These are phyloP conservation scores for Lactifluus pinguis DNA, from an alignment of 768 basidiomycete species.

Conservation along the genomic window DNA sequence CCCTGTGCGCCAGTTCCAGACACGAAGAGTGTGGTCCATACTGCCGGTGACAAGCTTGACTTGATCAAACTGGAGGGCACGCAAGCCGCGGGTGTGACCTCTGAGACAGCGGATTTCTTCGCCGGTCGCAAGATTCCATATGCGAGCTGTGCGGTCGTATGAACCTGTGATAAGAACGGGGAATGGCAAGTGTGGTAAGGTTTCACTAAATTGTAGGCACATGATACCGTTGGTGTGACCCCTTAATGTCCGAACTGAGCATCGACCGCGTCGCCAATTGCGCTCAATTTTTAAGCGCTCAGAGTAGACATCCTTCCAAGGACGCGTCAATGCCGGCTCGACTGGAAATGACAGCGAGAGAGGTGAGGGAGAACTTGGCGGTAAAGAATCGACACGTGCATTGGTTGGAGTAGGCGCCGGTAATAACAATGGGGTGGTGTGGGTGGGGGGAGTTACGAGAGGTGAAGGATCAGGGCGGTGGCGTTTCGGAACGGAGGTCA, in stretches of 20 bases:
- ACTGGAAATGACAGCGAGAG: slow-evolving; percentile 9
- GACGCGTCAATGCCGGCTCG: slow-evolving; percentile 51
- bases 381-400: not conserved
- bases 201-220: slow-evolving; percentile 93
- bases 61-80: slow-evolving; percentile 92
- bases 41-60: slow-evolving; percentile 91
- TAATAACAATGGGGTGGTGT: not conserved
- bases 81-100: slow-evolving; percentile 88
- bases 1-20: slow-evolving; percentile 94
- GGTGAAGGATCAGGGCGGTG: slow-evolving; percentile 7
- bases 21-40: slow-evolving; percentile 91
- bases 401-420: slow-evolving; percentile 4
- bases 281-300: slow-evolving; percentile 94
- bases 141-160: slow-evolving; percentile 87
- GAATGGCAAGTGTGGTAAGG: slow-evolving; percentile 70
- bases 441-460: not conserved
- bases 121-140: slow-evolving; percentile 96
- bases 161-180: slow-evolving; percentile 97
- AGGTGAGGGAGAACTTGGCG: slow-evolving; percentile 6
- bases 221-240: slow-evolving; percentile 96
- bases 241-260: slow-evolving; percentile 71
- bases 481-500: slow-evolving; percentile 11
- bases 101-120: slow-evolving; percentile 70
- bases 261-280: slow-evolving; percentile 94
- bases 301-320: slow-evolving; percentile 98